Evolutionary conservation across 495 filamentous ascomycete genomes (phyloP), one percentile per base, ranked within the genome.

Genomic region (Aspergillus ostianus): DNA sequence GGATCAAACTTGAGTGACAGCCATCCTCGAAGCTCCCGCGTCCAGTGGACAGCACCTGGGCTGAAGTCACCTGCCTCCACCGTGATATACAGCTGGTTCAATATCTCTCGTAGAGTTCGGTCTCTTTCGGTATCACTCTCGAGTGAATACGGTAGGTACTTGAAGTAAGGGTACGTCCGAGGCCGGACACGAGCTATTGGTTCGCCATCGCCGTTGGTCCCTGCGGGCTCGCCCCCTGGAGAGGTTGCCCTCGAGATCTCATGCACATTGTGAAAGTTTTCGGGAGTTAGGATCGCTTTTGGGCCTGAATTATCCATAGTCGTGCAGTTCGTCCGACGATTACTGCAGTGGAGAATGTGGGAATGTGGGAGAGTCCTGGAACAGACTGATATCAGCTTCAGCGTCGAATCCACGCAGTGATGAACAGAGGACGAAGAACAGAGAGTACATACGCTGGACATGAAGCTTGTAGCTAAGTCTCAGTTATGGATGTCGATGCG

Each of bases 1-100:
- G 94, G 90, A 75, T 98, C 95, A 69, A 97, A 99, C 77, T 99
- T 99, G 68, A 98, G 83, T 9, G 87, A 87, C 23, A 99, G 80
- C 95, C 94, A 99, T 75, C 89, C 92, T 68, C 91, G 84, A 20
- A 99, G 86, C 80, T 98, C 93, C 64, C 94, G 85, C 55, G 94
- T 97, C 95, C 95, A 99, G 74, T 98, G 93, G 20, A 96, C 81
- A 13, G 94, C 94, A 17, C 94, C 95, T 0, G 94, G 90, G 53
- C 87, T 84, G 73, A 98, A 98, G 71, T 99, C 95, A 36, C 96
- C 92, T 17, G 94, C 88, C 70, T 91, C 87, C 60, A 98, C 83
- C 27, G 92, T 82, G 67, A 96, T 88, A 69, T 96, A 98, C 26
- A 99, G 87, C 64, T 96, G 89, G 66, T 90, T 91, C 66, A 98